A percentile compares a stretch with the other conserved stretches of the same genome.
These are phyloP conservation scores for Sclerotinia minor DNA, from an alignment of 2,329 filamentous ascomycete species.

Conservation along the genomic window DNA sequence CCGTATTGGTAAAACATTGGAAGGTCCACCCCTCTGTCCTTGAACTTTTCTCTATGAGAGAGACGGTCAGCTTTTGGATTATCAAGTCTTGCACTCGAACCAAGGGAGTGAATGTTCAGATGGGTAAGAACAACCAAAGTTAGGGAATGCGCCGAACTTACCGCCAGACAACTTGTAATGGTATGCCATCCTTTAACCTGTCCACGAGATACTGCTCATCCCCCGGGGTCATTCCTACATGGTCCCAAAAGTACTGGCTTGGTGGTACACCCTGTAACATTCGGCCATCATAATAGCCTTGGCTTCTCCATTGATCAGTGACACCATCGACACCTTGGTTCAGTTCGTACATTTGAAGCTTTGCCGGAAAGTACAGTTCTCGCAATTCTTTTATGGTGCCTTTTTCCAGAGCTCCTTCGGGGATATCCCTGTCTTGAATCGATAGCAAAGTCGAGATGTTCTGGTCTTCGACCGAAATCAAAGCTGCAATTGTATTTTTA, in stretches of 20 bases:
- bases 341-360: conserved; percentile 19
- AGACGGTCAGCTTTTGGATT: neutral
- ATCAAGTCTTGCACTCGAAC: neutral
- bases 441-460: neutral
- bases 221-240: conserved; percentile 17
- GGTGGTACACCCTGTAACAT: neutral
- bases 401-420: neutral
- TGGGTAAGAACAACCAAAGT: neutral
- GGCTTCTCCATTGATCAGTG: conserved; percentile 16
- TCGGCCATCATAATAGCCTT: conserved; percentile 10
- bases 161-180: conserved; percentile 22
- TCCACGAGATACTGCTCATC: conserved; percentile 19
- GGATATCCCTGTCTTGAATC: neutral
- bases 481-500: conserved; percentile 13
- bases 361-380: conserved; percentile 21
- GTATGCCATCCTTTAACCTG: conserved; percentile 13
- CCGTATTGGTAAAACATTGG: conserved; percentile 9
- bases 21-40: conserved; percentile 15
- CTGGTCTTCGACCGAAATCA: conserved; percentile 2
- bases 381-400: neutral
- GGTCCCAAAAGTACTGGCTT: conserved; percentile 14
- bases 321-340: conserved; percentile 8
- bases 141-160: neutral
- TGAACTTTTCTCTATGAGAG: conserved; percentile 18
- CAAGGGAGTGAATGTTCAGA: neutral